A percentile compares a stretch with the other conserved stretches of the same genome.
phyloP scores from a whole-genome alignment of 345 rosid genomes.

The Hibiscus tridactylites region DNA sequence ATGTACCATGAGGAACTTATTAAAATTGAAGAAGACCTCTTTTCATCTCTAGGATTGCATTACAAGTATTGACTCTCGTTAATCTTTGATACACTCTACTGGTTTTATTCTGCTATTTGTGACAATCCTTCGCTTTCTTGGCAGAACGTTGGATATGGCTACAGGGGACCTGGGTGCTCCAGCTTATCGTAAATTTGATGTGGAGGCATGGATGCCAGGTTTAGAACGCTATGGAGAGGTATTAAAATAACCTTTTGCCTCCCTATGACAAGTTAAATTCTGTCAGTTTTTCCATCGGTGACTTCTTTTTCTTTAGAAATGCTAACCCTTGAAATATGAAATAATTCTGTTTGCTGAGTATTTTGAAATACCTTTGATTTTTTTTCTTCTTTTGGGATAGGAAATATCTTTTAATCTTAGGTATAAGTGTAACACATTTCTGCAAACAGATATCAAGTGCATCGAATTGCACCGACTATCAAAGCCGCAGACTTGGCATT shows the following conservation, averaged over 20 bases:
- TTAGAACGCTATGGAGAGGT: conserved; percentile 93
- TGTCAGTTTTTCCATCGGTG: too few species aligned
- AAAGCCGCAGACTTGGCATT: conserved; percentile 84
- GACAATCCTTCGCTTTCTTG: background rate
- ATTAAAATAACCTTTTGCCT: conserved; percentile 6
- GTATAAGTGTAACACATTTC: background rate
- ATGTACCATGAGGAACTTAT: conserved; percentile 68
- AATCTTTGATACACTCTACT: background rate
- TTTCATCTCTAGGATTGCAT: conserved; percentile 69
- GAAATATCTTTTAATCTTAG: background rate
- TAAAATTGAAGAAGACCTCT: conserved; percentile 80
- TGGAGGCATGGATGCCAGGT: conserved; percentile 99
- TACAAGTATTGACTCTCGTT: conserved; percentile 46
- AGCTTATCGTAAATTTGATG: conserved; percentile 87
- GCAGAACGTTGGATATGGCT: conserved; percentile 90
- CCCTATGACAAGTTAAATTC: background rate
- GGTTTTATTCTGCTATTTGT: background rate
- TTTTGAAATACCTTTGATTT: background rate
- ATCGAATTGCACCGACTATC: conserved; percentile 89
- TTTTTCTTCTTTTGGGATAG: background rate
- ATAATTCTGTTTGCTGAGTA: background rate
- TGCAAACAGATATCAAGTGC: conserved; percentile 76
- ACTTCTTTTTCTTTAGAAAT: background rate
- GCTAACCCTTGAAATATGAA: background rate
- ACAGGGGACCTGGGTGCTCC: conserved; percentile 91